phyloP scores from a whole-genome alignment of 225 moss, liverwort and hornwort genomes.

The Marchantia polymorpha region DNA sequence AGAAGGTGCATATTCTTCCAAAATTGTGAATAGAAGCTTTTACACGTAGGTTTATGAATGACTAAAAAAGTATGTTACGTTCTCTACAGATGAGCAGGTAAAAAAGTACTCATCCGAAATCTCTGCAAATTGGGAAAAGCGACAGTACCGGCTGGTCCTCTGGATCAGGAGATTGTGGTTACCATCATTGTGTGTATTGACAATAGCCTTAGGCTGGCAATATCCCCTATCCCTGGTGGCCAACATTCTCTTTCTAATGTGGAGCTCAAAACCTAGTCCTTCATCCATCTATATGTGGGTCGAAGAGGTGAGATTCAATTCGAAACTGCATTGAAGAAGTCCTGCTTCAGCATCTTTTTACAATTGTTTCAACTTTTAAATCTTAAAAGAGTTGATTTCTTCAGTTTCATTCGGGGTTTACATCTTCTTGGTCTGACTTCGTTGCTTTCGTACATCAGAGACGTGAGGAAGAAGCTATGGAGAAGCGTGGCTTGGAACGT shows the following conservation, averaged over 20 bases:
- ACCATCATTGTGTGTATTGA: constrained; percentile 59
- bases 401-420: not conserved
- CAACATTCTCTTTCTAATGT: constrained; percentile 64
- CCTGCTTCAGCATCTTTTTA: too few species aligned
- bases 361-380: too few species aligned
- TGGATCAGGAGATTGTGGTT: constrained; percentile 61
- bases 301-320: constrained; percentile 43
- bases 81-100: constrained; percentile 35
- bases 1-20: too few species aligned
- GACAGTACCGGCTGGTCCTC: constrained; percentile 27
- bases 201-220: constrained; percentile 65
- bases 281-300: constrained; percentile 75
- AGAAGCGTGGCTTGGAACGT: constrained; percentile 64
- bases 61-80: not conserved
- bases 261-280: constrained; percentile 79
- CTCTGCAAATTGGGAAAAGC: constrained; percentile 32
- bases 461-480: constrained; percentile 55
- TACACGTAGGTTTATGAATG: too few species aligned
- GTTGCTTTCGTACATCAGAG: constrained; percentile 32
- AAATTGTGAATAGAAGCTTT: too few species aligned
- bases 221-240: constrained; percentile 60
- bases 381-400: too few species aligned
- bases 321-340: not conserved
- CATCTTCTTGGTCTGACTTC: not conserved
- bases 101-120: constrained; percentile 23